Conservation (phyloP, 1,139 yeast species). For the Scheffersomyces lignicola region DNA sequence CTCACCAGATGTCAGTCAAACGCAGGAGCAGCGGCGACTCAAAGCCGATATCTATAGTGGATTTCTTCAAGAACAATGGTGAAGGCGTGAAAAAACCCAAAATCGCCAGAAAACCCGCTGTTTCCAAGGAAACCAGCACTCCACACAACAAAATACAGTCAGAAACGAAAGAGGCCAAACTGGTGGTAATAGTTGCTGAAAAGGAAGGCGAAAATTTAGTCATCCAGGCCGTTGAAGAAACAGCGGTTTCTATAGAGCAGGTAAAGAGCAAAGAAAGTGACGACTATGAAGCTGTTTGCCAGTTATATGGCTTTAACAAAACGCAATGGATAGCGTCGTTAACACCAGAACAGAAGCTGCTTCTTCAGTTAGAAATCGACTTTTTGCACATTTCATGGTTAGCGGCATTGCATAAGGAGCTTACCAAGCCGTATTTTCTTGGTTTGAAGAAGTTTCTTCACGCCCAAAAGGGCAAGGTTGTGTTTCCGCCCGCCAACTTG, state of each 20-base stretch:
- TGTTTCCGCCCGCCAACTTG: slow-evolving; percentile 76
- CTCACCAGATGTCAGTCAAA: too few species aligned
- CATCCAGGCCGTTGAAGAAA: too few species aligned
- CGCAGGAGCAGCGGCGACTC: too few species aligned
- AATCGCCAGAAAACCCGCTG: too few species aligned
- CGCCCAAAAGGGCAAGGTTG: slow-evolving; percentile 37
- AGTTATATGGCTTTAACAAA: slow-evolving; percentile 43
- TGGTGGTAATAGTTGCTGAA: too few species aligned
- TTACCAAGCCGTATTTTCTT: slow-evolving; percentile 86
- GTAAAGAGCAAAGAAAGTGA: slow-evolving; percentile 7
- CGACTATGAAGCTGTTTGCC: slow-evolving; percentile 17
- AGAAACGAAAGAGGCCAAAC: too few species aligned
- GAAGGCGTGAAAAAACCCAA: slow-evolving; percentile 1
- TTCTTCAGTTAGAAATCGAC: slow-evolving; percentile 67
- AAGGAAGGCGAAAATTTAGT: too few species aligned
- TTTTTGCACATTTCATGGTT: slow-evolving; percentile 82
- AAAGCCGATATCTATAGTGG: too few species aligned
- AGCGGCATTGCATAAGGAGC: slow-evolving; percentile 61
- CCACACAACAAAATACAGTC: too few species aligned
- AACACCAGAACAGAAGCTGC: slow-evolving; percentile 48
- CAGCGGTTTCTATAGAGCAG: background rate
- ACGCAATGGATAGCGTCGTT: slow-evolving; percentile 54
- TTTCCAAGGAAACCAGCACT: too few species aligned
- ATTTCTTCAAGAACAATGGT: slow-evolving; percentile 1
- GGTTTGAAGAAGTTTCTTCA: slow-evolving; percentile 61